Evolutionary conservation across 345 rosid species (phyloP).

Genomic region (Populus simonii): DNA sequence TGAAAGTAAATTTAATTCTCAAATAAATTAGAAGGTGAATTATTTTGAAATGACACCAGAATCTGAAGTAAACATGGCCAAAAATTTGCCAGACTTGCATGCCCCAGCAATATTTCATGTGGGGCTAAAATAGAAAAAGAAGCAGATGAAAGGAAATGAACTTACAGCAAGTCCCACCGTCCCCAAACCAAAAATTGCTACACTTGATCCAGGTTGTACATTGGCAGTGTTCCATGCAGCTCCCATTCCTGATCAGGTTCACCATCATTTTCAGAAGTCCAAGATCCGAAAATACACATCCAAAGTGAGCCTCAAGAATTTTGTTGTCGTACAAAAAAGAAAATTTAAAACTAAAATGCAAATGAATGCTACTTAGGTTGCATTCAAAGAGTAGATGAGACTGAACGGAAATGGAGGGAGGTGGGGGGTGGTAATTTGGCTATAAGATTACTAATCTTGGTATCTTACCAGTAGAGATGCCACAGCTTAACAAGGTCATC

Average conservation of each 20-base stretch:
- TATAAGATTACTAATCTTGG: not conserved
- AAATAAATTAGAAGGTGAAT: too few species aligned
- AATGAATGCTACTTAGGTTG: too few species aligned
- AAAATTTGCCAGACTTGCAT: not conserved
- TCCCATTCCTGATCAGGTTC: slow-evolving; percentile 47
- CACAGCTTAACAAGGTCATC: slow-evolving; percentile 64
- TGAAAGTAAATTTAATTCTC: too few species aligned
- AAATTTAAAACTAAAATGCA: too few species aligned
- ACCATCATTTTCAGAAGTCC: not conserved
- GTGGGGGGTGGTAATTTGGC: too few species aligned
- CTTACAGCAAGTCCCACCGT: slow-evolving; percentile 74
- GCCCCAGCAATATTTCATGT: not conserved
- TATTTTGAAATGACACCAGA: too few species aligned
- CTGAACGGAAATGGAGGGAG: too few species aligned
- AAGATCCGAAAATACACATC: not conserved
- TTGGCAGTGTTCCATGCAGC: slow-evolving; percentile 68
- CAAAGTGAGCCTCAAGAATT: not conserved
- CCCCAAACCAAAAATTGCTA: slow-evolving; percentile 68
- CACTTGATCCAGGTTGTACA: slow-evolving; percentile 52
- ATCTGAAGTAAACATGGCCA: not conserved
- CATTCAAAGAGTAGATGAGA: too few species aligned
- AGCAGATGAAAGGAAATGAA: not conserved
- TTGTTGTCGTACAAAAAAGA: not conserved
- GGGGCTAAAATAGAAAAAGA: not conserved
- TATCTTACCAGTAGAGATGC: slow-evolving; percentile 56